Conservation (phyloP, 257 asterid genomes). For the Solanum megistacrolobum region DNA sequence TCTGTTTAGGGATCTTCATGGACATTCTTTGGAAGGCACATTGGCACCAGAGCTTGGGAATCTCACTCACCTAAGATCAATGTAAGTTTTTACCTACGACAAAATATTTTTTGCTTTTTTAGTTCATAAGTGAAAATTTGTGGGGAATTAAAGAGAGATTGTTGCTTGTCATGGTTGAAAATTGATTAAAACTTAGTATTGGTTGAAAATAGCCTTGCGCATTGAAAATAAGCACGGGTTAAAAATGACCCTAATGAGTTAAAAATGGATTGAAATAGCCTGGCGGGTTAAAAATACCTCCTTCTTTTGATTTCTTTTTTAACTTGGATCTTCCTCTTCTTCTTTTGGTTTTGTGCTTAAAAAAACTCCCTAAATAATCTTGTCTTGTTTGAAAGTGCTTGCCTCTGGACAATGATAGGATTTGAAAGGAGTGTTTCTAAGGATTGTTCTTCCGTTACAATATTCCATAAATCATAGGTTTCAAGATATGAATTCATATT, state of each 20-base stretch:
- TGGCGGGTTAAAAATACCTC: neutral
- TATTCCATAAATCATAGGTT: neutral
- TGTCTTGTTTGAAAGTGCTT: neutral
- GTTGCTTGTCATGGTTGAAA: neutral
- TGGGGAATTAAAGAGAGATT: neutral
- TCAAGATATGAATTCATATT: neutral
- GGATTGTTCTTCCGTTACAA: neutral
- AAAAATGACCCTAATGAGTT: neutral
- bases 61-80: conserved; percentile 48
- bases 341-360: neutral
- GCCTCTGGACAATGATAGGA: neutral
- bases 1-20: conserved; percentile 62
- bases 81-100: conserved; percentile 40
- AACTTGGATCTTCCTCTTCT: neutral
- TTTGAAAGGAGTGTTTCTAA: neutral
- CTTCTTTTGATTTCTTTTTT: neutral
- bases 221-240: neutral
- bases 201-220: neutral
- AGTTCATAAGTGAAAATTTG: neutral
- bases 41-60: conserved; percentile 74
- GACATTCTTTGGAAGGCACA: conserved; percentile 53
- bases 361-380: neutral
- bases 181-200: neutral
- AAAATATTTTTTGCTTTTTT: neutral
- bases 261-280: neutral